Evolutionary conservation across 495 filamentous ascomycete species (phyloP).

Genomic region (Talaromyces liani): DNA sequence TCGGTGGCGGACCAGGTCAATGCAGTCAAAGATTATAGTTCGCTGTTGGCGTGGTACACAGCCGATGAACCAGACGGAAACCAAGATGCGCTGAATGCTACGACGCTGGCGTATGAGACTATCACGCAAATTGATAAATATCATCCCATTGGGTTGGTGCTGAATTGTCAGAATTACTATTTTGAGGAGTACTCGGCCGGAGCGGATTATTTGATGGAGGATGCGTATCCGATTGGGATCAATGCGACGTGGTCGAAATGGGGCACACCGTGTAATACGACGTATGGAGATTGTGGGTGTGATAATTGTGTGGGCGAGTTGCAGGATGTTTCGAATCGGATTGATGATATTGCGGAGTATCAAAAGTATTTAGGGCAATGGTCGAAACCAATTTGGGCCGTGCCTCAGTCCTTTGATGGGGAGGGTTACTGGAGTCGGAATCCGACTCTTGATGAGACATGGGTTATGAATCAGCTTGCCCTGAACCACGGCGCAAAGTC

Average conservation of each 20-base stretch:
- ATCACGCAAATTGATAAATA: conserved; percentile 53
- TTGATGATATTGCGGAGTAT: conserved; percentile 41
- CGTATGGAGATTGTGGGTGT: conserved; percentile 62
- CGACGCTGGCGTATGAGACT: conserved; percentile 24
- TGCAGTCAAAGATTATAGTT: conserved; percentile 36
- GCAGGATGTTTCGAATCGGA: conserved; percentile 41
- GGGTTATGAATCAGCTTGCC: conserved; percentile 47
- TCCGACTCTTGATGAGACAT: conserved; percentile 43
- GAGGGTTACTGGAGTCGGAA: conserved; percentile 50
- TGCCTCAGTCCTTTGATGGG: conserved; percentile 55
- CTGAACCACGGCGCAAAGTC: conserved; percentile 52
- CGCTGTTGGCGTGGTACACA: conserved; percentile 53
- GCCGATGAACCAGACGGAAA: conserved; percentile 61
- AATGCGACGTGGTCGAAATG: conserved; percentile 34
- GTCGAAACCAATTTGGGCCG: conserved; percentile 45
- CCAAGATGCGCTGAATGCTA: conserved; percentile 44
- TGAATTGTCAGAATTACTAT: conserved; percentile 62
- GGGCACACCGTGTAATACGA: conserved; percentile 46
- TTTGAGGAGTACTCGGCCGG: conserved; percentile 47
- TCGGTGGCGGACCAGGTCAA: conserved; percentile 42
- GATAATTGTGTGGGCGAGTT: conserved; percentile 52
- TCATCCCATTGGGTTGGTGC: conserved; percentile 52
- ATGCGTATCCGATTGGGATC: conserved; percentile 54
- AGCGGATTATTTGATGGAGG: conserved; percentile 55
- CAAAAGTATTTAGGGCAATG: conserved; percentile 26